Conservation (phyloP, 345 rosid genomes). For the Eucalyptus viminalis region DNA sequence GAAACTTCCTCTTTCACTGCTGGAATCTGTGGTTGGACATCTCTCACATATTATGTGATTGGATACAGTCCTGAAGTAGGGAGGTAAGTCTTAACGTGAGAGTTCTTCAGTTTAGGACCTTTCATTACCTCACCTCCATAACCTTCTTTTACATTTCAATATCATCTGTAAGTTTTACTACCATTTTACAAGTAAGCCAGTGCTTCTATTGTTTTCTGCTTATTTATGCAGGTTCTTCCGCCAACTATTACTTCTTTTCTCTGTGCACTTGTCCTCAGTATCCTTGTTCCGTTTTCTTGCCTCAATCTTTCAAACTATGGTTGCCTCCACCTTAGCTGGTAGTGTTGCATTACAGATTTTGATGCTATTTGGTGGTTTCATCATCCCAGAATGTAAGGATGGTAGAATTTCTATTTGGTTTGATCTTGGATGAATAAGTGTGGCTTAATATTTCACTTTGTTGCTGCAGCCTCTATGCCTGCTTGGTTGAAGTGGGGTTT, state of each 20-base stretch:
- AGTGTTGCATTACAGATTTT: conserved; percentile 22
- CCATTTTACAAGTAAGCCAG: background rate
- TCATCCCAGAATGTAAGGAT: conserved; percentile 41
- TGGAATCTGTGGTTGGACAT: conserved; percentile 50
- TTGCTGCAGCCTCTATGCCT: conserved; percentile 56
- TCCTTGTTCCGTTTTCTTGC: conserved; percentile 73
- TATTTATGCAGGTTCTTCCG: conserved; percentile 44
- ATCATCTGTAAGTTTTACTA: background rate
- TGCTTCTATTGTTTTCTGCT: background rate
- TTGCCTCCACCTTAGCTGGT: conserved; percentile 35
- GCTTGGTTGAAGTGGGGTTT: conserved; percentile 71
- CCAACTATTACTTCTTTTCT: conserved; percentile 45
- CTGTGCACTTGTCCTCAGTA: conserved; percentile 41
- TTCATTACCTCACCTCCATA: background rate
- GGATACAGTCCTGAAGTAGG: conserved; percentile 67
- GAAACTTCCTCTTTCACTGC: conserved; percentile 37
- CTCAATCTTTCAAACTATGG: conserved; percentile 36
- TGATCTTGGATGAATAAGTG: background rate
- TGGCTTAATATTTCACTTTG: background rate
- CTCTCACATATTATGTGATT: conserved; percentile 60
- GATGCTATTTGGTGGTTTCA: conserved; percentile 50
- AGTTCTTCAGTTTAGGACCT: background rate
- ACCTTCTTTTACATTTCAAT: background rate
- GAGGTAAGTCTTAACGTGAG: conserved; percentile 24
- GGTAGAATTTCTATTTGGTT: background rate